Evolutionary conservation across 495 filamentous ascomycete genomes (phyloP), one percentile per base, ranked within the genome.

Genomic region (Aspergillus affinis): DNA sequence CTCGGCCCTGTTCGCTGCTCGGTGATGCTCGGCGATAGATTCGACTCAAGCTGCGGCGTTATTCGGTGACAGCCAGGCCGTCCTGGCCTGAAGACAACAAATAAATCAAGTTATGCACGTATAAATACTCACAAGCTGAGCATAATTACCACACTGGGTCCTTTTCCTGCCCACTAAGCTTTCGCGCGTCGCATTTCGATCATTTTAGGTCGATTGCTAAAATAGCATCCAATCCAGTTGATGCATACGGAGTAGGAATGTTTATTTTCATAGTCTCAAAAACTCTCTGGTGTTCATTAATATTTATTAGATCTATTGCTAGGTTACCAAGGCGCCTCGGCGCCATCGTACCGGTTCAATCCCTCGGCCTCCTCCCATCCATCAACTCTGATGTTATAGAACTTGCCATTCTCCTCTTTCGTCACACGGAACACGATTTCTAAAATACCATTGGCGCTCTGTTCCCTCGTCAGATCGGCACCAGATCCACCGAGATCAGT

Each of bases 401-500:
- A 64, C 53, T 69, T 60, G 0, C 75, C 76, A 61, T 75, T 80
- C 10, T 66, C 56, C 44, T 67, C 69, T 32, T 68, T 62, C 0
- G 53, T 61, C 45, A 64, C 56, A 9, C 60, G 54, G 18, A 73
- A 60, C 26, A 78, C 64, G 21, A 73, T 72, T 6, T 75, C 65
- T 27, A 75, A 54, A 17, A 61, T 59, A 5, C 72, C 75, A 44
- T 69, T 72, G 19, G 69, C 76, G n/a, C 76, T 73, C 15, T 64
- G 50, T 20, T 77, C 72, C 3, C 65, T 48, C 10, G 67, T 60
- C 55, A 77, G 61, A 55, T 77, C 75, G 8, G 73, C 74, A 26
- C 60, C 32, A 62, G 59, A 41, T 19, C 58, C 58, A 27, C 71
- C 76, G 3, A 75, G 69, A 53, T 78, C 74, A 0, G 74, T 76